phyloP scores from a whole-genome alignment of 352 stramenopile species.

The Pythium apleroticum region DNA sequence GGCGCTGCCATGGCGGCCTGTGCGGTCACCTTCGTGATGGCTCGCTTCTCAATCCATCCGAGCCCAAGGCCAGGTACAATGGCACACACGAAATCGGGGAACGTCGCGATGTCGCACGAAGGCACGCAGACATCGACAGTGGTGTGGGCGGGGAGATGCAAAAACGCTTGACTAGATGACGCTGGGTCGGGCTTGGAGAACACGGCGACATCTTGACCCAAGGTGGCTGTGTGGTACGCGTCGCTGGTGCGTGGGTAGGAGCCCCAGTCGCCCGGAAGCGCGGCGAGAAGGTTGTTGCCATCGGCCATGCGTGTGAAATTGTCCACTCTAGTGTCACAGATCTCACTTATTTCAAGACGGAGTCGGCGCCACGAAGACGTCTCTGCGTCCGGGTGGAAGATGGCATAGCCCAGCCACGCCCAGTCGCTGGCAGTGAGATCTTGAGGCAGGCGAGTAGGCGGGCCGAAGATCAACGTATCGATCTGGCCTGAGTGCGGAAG shows the following conservation, averaged over 20 bases:
- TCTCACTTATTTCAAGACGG: not conserved
- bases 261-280: not conserved
- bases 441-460: too few species aligned
- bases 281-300: not conserved
- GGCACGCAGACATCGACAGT: not conserved
- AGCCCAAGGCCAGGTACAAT: not conserved
- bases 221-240: not conserved
- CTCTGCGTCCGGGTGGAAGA: not conserved
- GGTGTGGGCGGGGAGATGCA: not conserved
- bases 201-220: not conserved
- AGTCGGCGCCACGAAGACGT: not conserved
- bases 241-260: not conserved
- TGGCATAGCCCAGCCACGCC: not conserved
- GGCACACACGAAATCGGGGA: not conserved
- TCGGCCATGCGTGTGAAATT: not conserved
- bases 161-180: not conserved
- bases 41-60: not conserved
- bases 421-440: not conserved
- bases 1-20: not conserved
- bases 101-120: not conserved
- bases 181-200: not conserved
- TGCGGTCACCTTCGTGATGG: not conserved
- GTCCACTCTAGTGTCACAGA: not conserved
- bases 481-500: not conserved
- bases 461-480: not conserved